Base-by-base conservation (phyloP, 768 basidiomycete species). In the Filobasidium wieringae region DNA sequence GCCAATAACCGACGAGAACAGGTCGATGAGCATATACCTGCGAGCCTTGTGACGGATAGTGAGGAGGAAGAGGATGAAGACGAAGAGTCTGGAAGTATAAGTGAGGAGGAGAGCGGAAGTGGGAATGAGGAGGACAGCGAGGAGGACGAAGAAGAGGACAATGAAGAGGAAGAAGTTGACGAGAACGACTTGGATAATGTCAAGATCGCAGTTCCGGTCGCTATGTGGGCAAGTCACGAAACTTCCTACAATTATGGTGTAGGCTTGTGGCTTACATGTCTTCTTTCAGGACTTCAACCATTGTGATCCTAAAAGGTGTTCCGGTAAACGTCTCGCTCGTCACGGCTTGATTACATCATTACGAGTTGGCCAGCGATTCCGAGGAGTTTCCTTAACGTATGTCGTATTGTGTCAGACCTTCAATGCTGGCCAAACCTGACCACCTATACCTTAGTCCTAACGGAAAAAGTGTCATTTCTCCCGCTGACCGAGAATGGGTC, bases 371-470 rank as follows among this genome's bases (percentile, higher is more conserved):
- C 78, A 85, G 32, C 79, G 87, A 41, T 97, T 96, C 72, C 79
- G 87, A 68, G 95, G 95, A 7, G 76, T 97, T 47, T 93, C 96
- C 31, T 81, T 99, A 64, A 92, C 91, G 91, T 96, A 73, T 76
- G 88, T 77, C 51, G 4, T 22, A 17, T 31, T 19, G 5, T 31
- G 24, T 22, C 30, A 24, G n/a, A 4, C 27, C 15, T 0, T 24
- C 24, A 11, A 26, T 14, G 12, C 51, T 34, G 15, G 17, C 15
- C n/a, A 19, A 31, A 7, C 36, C 32, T 51, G 24, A n/a, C 22
- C 54, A 49, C 30, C 31, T 22, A 53, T 33, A 40, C 14, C 17
- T 66, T 67, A 92, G 90, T 32, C 93, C 93, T 2, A 87, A 89
- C 68, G 93, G 84, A 0, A 85, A 79, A 29, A 79, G 81, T 64